These are phyloP conservation scores for Cordyceps pruinosa DNA, from an alignment of 2,329 filamentous ascomycete species.

Conservation along the genomic window DNA sequence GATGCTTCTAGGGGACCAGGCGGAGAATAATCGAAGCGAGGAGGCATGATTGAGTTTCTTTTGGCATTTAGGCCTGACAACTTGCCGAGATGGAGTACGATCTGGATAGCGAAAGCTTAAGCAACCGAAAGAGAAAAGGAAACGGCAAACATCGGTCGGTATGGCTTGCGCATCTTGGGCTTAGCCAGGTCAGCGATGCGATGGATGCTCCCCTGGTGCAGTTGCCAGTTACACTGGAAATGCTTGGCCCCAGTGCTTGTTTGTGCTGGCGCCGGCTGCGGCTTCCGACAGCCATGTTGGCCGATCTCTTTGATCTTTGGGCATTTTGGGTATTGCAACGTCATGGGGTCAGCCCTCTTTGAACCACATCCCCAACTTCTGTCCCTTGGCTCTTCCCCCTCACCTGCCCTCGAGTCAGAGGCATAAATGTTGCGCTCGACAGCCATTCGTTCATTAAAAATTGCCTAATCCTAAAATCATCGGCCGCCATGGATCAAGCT, in stretches of 20 bases:
- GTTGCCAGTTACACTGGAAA: background rate
- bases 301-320: background rate
- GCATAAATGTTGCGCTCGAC: background rate
- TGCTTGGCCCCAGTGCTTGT: conserved; percentile 1
- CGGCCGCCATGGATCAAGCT: too few relatives aligned
- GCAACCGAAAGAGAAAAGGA: background rate
- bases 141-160: background rate
- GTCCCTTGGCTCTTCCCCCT: background rate
- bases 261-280: conserved; percentile 1
- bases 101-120: background rate
- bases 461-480: background rate
- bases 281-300: conserved; percentile 4
- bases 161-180: background rate
- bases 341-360: background rate
- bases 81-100: background rate
- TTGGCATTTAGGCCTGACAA: background rate
- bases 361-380: background rate
- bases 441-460: background rate
- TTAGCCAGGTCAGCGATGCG: background rate
- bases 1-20: conserved; percentile 1
- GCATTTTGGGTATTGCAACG: background rate
- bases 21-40: background rate
- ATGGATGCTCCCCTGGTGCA: background rate
- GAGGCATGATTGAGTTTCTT: too few relatives aligned
- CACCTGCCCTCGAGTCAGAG: background rate